A percentile compares a stretch with the other conserved stretches of the same genome.
phyloP scores from a whole-genome alignment of 1,139 yeast genomes.

The Taphrina communis region DNA sequence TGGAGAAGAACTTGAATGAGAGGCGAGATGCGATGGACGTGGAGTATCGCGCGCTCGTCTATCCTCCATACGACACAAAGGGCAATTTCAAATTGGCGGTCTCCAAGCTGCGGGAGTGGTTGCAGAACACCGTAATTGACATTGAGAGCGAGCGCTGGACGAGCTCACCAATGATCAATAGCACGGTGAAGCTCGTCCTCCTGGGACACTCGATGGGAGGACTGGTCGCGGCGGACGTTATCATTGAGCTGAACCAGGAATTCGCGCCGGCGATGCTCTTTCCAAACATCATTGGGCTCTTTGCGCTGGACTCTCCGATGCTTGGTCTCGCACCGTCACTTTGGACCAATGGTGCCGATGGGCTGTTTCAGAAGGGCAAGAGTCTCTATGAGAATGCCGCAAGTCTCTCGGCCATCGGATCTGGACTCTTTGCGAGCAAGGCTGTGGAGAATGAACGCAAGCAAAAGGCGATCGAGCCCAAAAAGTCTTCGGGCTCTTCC shows the following conservation, averaged over 20 bases:
- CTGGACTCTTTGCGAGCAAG: conserved; percentile 38
- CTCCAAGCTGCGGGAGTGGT: conserved; percentile 35
- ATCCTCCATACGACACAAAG: conserved; percentile 46
- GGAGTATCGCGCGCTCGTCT: conserved; percentile 37
- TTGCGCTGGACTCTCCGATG: conserved; percentile 40
- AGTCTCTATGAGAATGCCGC: conserved; percentile 43
- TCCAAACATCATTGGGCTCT: conserved; percentile 45
- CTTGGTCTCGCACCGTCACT: conserved; percentile 42
- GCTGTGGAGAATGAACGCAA: conserved; percentile 42
- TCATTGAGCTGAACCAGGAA: conserved; percentile 42
- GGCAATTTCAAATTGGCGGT: conserved; percentile 45
- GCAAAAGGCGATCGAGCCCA: conserved; percentile 42
- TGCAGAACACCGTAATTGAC: conserved; percentile 45
- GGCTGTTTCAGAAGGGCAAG: conserved; percentile 33
- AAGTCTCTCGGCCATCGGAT: conserved; percentile 43
- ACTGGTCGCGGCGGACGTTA: conserved; percentile 43
- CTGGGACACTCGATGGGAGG: conserved; percentile 47
- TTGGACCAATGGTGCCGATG: conserved; percentile 43
- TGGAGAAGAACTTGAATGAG: conserved; percentile 24
- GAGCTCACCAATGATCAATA: conserved; percentile 44
- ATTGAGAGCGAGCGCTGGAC: conserved; percentile 43
- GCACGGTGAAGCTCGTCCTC: conserved; percentile 43
- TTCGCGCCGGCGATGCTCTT: conserved; percentile 42
- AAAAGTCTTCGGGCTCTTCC: neutral
- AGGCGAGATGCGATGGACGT: conserved; percentile 11